phyloP scores from a whole-genome alignment of 2,329 filamentous ascomycete genomes.

The Beauveria medogensis region DNA sequence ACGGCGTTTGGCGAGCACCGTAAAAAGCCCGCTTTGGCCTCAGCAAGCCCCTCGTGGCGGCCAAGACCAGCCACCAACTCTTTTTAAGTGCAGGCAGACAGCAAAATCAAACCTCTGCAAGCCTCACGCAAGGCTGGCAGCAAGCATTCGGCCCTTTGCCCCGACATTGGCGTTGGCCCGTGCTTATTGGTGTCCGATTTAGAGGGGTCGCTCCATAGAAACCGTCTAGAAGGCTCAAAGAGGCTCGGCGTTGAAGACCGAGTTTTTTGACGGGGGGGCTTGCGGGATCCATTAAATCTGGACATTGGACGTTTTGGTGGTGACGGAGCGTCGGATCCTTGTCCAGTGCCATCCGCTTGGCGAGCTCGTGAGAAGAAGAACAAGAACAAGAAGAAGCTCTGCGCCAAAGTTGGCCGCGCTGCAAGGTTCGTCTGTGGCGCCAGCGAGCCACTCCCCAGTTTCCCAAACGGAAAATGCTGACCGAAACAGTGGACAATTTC shows the following conservation, averaged over 20 bases:
- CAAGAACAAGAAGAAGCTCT: not conserved
- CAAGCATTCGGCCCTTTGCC: constrained; percentile 5
- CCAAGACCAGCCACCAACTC: too few relatives aligned
- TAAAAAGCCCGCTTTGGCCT: too few relatives aligned
- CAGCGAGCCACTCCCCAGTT: not conserved
- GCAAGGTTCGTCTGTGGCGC: not conserved
- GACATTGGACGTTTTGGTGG: not conserved
- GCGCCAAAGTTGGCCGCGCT: not conserved
- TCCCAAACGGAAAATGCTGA: not conserved
- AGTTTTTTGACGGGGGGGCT: not conserved
- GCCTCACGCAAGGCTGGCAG: not conserved
- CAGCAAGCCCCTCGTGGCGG: too few relatives aligned
- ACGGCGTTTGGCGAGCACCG: too few relatives aligned
- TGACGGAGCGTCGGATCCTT: not conserved
- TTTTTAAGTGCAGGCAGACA: not conserved
- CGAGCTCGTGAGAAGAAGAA: too few relatives aligned
- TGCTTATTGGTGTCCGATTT: not conserved
- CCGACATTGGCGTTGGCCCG: not conserved
- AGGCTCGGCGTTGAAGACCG: not conserved
- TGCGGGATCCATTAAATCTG: not conserved
- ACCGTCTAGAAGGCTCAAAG: not conserved
- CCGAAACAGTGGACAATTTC: not conserved
- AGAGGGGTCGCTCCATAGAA: not conserved
- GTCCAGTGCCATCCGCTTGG: too few relatives aligned
- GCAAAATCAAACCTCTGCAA: not conserved